These are phyloP conservation scores for Nannochloropsis granulata DNA, from an alignment of 108 stramenopile genomes.

Conservation along the genomic window DNA sequence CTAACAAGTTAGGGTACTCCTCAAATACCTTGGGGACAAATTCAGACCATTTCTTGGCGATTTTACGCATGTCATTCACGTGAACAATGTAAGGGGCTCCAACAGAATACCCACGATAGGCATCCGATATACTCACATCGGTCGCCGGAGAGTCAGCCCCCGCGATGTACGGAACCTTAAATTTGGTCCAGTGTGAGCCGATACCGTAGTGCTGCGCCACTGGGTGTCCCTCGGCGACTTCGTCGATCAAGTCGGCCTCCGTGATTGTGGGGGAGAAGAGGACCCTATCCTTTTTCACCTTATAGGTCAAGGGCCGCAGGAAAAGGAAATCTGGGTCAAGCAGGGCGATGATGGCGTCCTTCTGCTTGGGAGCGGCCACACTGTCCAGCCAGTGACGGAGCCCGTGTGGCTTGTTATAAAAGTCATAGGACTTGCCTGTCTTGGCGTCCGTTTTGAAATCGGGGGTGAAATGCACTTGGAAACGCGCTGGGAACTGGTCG, in stretches of 20 bases:
- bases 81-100: slow-evolving; percentile 82
- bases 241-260: not conserved
- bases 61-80: slow-evolving; percentile 55
- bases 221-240: slow-evolving; percentile 58
- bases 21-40: slow-evolving; percentile 53
- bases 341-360: slow-evolving; percentile 65
- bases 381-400: slow-evolving; percentile 22
- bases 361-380: slow-evolving; percentile 2
- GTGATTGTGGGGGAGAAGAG: slow-evolving; percentile 7
- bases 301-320: slow-evolving; percentile 50
- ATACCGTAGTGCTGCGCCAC: slow-evolving; percentile 73
- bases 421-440: slow-evolving; percentile 11
- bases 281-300: slow-evolving; percentile 37
- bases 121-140: slow-evolving; percentile 31
- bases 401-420: slow-evolving; percentile 39
- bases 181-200: slow-evolving; percentile 51
- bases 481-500: slow-evolving; percentile 14
- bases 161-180: slow-evolving; percentile 49
- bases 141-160: slow-evolving; percentile 42
- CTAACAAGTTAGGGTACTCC: slow-evolving; percentile 45
- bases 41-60: slow-evolving; percentile 57
- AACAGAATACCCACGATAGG: slow-evolving; percentile 49
- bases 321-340: slow-evolving; percentile 88
- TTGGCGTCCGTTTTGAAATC: slow-evolving; percentile 30
- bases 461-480: slow-evolving; percentile 39